phyloP scores from a whole-genome alignment of 1,139 yeast genomes.

The Yamadazyma kanchanaburiensis region DNA sequence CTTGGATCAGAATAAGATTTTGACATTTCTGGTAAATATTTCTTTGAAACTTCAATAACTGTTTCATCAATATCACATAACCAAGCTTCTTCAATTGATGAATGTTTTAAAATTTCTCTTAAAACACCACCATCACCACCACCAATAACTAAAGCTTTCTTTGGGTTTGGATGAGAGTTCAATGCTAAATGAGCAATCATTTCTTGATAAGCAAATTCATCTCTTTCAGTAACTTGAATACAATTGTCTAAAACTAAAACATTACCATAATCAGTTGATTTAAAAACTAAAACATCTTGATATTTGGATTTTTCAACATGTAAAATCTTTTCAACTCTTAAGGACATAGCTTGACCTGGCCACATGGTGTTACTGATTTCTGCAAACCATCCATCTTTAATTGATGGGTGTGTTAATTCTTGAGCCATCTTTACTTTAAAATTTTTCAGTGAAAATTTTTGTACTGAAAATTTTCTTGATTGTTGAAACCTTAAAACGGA shows the following conservation, averaged over 20 bases:
- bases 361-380: conserved; percentile 85
- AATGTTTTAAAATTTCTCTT: conserved; percentile 88
- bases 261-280: conserved; percentile 85
- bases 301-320: conserved; percentile 79
- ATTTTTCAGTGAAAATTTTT: not conserved
- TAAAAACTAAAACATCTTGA: conserved; percentile 87
- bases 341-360: conserved; percentile 94
- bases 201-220: conserved; percentile 92
- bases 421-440: conserved; percentile 13
- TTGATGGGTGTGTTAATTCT: conserved; percentile 66
- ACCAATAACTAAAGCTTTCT: conserved; percentile 85
- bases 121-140: conserved; percentile 98
- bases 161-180: conserved; percentile 88
- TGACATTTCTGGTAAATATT: conserved; percentile 83
- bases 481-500: no score
- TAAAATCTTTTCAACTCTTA: conserved; percentile 76
- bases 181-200: conserved; percentile 90
- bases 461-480: not conserved
- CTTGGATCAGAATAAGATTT: conserved; percentile 77
- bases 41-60: conserved; percentile 77
- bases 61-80: conserved; percentile 91
- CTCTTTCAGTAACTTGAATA: conserved; percentile 91
- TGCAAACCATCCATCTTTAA: conserved; percentile 87
- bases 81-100: conserved; percentile 77
- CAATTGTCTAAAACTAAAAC: conserved; percentile 89